Evolutionary conservation across 768 basidiomycete genomes (phyloP).

Genomic region (Podaxis sp.): DNA sequence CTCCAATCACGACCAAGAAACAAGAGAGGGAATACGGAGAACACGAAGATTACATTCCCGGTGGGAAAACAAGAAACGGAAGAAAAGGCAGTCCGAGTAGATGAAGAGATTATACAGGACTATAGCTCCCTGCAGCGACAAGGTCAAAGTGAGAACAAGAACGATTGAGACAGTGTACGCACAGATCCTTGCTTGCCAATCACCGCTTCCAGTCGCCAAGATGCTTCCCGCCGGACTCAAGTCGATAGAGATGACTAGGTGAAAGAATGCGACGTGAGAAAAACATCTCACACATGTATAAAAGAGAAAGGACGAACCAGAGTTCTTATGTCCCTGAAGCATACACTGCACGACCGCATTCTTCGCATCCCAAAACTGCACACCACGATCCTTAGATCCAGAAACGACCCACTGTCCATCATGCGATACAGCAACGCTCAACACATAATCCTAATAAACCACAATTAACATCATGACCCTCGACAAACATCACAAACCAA

Average conservation of each 20-base stretch:
- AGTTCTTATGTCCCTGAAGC: conserved; percentile 51
- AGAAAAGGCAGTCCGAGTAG: not conserved
- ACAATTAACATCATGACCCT: conserved; percentile 22
- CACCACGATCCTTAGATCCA: conserved; percentile 78
- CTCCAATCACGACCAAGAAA: not conserved
- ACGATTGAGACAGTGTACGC: conserved; percentile 10
- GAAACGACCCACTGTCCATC: conserved; percentile 83
- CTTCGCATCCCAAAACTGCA: conserved; percentile 73
- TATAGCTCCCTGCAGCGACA: conserved; percentile 15
- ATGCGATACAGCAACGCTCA: conserved; percentile 58
- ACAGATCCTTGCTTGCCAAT: conserved; percentile 37
- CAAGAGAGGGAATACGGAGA: not conserved
- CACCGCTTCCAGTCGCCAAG: conserved; percentile 35
- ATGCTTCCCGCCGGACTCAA: conserved; percentile 32
- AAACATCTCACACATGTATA: not conserved
- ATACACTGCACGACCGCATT: conserved; percentile 67
- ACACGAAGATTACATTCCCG: not conserved
- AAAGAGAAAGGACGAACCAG: conserved; percentile 16
- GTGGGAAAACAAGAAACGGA: not conserved
- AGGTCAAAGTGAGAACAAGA: not conserved
- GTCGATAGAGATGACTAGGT: conserved; percentile 32
- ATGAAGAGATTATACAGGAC: conserved; percentile 1
- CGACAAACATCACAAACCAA: conserved; percentile 33
- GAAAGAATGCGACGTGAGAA: not conserved
- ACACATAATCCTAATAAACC: conserved; percentile 49